Evolutionary conservation across 768 basidiomycete genomes (phyloP).

Genomic region (Amanita pallidorosea): DNA sequence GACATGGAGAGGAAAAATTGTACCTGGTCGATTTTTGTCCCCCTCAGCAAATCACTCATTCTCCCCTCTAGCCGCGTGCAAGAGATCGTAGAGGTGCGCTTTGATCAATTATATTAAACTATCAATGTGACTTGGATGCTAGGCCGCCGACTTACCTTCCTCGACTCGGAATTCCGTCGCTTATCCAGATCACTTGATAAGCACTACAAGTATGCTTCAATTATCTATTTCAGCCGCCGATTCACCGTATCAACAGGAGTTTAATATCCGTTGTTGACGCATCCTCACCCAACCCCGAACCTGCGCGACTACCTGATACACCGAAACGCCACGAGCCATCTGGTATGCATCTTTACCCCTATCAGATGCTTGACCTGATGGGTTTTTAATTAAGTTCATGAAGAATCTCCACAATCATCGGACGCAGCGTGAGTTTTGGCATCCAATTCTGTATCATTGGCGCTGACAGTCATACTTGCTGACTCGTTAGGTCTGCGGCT

Average conservation of each 20-base stretch:
- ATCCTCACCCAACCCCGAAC: background rate
- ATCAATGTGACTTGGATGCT: background rate
- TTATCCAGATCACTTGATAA: constrained; percentile 30
- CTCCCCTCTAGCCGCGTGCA: background rate
- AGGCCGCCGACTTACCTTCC: constrained; percentile 19
- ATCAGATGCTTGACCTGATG: background rate
- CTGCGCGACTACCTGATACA: background rate
- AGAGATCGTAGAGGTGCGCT: background rate
- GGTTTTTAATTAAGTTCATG: background rate
- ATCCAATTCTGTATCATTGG: constrained; percentile 3
- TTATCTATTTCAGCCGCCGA: background rate
- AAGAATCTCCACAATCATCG: background rate
- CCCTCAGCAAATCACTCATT: background rate
- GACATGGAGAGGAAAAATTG: constrained; percentile 35
- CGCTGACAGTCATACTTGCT: constrained; percentile 3
- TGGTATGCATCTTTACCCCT: background rate
- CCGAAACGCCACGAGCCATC: background rate
- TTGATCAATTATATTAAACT: background rate
- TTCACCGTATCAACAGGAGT: constrained; percentile 10
- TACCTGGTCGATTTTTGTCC: constrained; percentile 10
- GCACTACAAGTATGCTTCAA: constrained; percentile 29
- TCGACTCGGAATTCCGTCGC: constrained; percentile 33
- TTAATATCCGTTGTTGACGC: constrained; percentile 1
- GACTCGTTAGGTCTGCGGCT: constrained; percentile 24
- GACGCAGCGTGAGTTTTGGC: constrained; percentile 1